Percentiles rank a stretch among this genome's conserved stretches.
These are phyloP conservation scores for Coemansia asiatica DNA, from an alignment of 192 early-diverging fungal genomes.

Conservation along the genomic window DNA sequence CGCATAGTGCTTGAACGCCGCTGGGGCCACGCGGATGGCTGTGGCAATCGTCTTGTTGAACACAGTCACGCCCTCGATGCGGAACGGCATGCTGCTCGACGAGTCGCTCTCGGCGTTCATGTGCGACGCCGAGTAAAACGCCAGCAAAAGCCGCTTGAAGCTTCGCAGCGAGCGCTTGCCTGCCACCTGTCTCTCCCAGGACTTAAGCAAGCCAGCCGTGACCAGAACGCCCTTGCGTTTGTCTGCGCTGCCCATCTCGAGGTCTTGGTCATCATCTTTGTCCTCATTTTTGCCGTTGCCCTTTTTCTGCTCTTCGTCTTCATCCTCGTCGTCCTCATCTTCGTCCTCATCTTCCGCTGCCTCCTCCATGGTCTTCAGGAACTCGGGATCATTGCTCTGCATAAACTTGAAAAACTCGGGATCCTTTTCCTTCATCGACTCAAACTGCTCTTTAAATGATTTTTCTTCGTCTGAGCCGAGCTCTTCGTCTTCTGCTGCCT, in stretches of 20 bases:
- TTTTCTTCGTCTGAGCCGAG: constrained; percentile 63
- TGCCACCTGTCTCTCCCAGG: constrained; percentile 67
- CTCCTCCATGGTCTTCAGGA: constrained; percentile 76
- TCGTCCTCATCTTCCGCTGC: constrained; percentile 46
- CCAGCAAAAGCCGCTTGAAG: constrained; percentile 74
- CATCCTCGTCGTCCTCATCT: constrained; percentile 55
- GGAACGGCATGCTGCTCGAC: constrained; percentile 59
- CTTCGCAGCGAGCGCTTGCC: constrained; percentile 66
- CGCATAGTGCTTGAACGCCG: constrained; percentile 70
- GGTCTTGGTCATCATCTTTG: constrained; percentile 46
- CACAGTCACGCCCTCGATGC: constrained; percentile 65
- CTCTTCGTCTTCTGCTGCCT: constrained; percentile 57
- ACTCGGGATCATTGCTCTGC: constrained; percentile 78
- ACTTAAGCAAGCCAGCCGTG: constrained; percentile 70
- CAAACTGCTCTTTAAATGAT: constrained; percentile 77
- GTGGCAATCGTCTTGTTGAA: constrained; percentile 83
- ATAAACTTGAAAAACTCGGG: constrained; percentile 92
- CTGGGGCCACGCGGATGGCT: constrained; percentile 68
- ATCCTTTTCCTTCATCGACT: constrained; percentile 81
- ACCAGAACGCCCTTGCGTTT: constrained; percentile 42
- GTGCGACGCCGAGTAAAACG: constrained; percentile 79
- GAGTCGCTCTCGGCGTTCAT: constrained; percentile 69
- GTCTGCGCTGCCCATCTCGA: constrained; percentile 37
- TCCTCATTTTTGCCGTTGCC: background rate
- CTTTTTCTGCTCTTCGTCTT: constrained; percentile 56